Evolutionary conservation across 306 rosid species (phyloP).

Genomic region (Castanospermum australe): DNA sequence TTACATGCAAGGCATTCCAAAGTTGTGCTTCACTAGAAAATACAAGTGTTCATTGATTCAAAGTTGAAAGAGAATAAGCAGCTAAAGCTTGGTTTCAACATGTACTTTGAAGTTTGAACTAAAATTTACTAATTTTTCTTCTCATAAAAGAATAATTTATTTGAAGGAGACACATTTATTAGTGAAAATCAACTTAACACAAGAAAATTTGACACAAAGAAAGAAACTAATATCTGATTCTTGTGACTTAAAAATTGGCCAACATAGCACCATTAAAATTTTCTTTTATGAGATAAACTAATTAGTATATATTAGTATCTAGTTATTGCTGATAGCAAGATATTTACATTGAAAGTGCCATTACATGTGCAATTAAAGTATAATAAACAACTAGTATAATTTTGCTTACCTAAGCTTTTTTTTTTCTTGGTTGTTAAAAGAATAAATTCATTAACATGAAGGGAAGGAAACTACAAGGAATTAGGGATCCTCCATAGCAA

Average conservation of each 20-base stretch:
- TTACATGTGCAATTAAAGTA: not conserved
- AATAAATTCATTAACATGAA: no score
- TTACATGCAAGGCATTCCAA: no score
- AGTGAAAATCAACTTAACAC: not conserved
- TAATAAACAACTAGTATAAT: not conserved
- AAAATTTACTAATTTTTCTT: not conserved
- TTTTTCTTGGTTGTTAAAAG: no score
- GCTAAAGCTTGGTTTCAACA: not conserved
- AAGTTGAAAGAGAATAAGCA: no score
- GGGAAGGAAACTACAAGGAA: no score
- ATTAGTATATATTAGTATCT: not conserved
- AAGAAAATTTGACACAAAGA: not conserved
- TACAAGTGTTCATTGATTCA: no score
- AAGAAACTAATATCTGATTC: not conserved
- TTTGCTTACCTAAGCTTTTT: not conserved
- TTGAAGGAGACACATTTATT: not conserved
- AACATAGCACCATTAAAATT: not conserved
- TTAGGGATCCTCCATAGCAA: no score
- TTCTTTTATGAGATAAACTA: not conserved
- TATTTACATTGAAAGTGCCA: not conserved
- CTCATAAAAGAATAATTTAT: not conserved
- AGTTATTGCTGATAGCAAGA: not conserved
- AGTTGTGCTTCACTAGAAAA: no score
- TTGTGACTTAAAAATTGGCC: not conserved
- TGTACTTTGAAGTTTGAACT: not conserved